These are phyloP conservation scores for Yamadazyma aaseri DNA, from an alignment of 1,139 yeast species.

Conservation along the genomic window DNA sequence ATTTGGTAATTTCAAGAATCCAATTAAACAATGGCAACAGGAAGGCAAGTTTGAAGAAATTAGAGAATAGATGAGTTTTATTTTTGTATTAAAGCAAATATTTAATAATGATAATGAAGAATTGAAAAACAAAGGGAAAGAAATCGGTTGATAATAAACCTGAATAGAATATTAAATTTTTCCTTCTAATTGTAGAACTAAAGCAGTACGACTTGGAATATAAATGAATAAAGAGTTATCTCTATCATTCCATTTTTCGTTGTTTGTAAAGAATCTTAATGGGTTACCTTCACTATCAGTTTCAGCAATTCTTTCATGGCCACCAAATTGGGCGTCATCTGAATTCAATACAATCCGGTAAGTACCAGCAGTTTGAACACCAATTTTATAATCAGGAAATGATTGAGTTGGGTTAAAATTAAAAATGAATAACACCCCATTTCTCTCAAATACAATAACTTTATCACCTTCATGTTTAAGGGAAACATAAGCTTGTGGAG, in stretches of 20 bases:
- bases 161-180: slow-evolving; percentile 11
- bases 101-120: not conserved
- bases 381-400: slow-evolving; percentile 82
- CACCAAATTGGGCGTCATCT: slow-evolving; percentile 74
- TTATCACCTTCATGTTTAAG: slow-evolving; percentile 87
- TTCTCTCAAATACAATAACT: slow-evolving; percentile 84
- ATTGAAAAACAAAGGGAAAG: not conserved
- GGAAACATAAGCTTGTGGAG: slow-evolving; percentile 83
- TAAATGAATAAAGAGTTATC: slow-evolving; percentile 76
- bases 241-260: slow-evolving; percentile 78
- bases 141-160: not conserved
- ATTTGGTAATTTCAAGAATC: slow-evolving; percentile 43
- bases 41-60: slow-evolving; percentile 31
- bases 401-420: slow-evolving; percentile 87
- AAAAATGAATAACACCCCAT: slow-evolving; percentile 78
- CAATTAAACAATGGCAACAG: slow-evolving; percentile 36
- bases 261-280: slow-evolving; percentile 62
- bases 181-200: slow-evolving; percentile 42
- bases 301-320: slow-evolving; percentile 72
- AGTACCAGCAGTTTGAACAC: slow-evolving; percentile 76
- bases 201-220: slow-evolving; percentile 77
- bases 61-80: too few species aligned
- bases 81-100: not conserved
- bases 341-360: slow-evolving; percentile 75
- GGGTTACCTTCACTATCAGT: slow-evolving; percentile 33